Evolutionary conservation across 305 asterid species (phyloP), one percentile per base, ranked within the genome.

Genomic region (Fraxinus sp.): DNA sequence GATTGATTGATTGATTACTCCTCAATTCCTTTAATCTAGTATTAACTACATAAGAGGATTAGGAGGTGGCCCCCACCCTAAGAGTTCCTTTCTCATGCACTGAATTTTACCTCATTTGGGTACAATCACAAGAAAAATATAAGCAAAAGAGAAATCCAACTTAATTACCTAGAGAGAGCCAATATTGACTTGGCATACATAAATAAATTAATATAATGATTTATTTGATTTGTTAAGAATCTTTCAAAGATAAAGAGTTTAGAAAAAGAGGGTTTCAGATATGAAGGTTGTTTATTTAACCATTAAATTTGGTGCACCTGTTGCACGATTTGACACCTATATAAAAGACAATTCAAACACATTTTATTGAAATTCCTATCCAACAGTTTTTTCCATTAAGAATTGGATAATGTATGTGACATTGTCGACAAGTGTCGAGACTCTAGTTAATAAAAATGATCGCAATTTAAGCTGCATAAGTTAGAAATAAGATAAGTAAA

Each of bases 161-260:
- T 3, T 33, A 22, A n/a, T 26, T 30, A 11, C 30, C 74, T 36
- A 83, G 81, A 82, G 90, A 83, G 83, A 77, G 90, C 89, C 93
- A 89, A 87, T 83, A 75, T 89, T 90, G 92, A 89, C 92, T 80
- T 79, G 75, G 62, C 64, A 77, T 9, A 81, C 7, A 7, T 16
- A 0, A 33, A 59, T 72, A 74, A 80, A 62, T 43, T 80, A 75
- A 57, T 20, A 62, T 71, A 72, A 46, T 26, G 52, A 36, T 22
- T 62, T 2, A 52, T 46, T 77, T 70, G 87, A 87, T 82, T 68
- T 7, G 72, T 35, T 14, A 18, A 83, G 86, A 83, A 82, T 80
- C 80, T 37, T 74, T 77, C 62, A 70, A 16, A 46, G 81, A 77
- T 72, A 77, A 62, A 82, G 3, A 62, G 39, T 30, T 10, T 49